Evolutionary conservation across 257 asterid species (phyloP), one percentile per base, ranked within the genome.

Genomic region (Cruciata laevipes): DNA sequence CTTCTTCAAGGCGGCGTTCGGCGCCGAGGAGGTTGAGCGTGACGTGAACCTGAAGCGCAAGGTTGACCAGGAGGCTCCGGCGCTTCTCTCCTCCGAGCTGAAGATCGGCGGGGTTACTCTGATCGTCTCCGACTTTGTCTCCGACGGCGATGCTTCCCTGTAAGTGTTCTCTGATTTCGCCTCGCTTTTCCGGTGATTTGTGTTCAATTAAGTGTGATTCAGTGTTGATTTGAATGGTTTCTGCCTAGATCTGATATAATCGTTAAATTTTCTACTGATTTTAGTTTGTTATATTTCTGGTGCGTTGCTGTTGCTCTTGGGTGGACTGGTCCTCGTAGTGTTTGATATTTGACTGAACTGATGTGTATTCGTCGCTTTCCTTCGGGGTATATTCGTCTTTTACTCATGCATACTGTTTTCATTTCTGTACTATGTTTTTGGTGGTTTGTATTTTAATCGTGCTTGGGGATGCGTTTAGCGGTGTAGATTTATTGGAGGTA

Each of bases 51-150:
- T 90, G 0, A 89, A 93, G 89, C 82, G 97, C 71, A 90, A 93
- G 77, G 99, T 96, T 10, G 96, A 93, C 7, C 96, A 86, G 80
- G 99, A 93, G 74, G 64, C 35, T 4, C 99, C 95, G 4, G 86
- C 85, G 24, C 65, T 93, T 21, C 77, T 77, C 49, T 81, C 81
- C 0, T 90, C 87, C 27, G 97, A 90, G 21, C 89, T 93, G 40
- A 89, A 83, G 83, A 76, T 90, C 8, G 97, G 96, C 21, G 74
- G 85, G 61, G 61, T 71, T 30, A 6, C 55, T 11, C n/a, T 93
- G 14, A 75, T 90, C 30, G 95, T 90, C 55, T 77, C 99, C 21
- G 96, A 90, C 80, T 86, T 83, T 17, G 32, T 51, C 8, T 73
- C 75, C 6, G 90, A 88, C 3, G 86, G 82, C 75, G 51, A 81